Conservation (phyloP, 1,284 basidiomycete genomes). For the Rhodotorula sp. region DNA sequence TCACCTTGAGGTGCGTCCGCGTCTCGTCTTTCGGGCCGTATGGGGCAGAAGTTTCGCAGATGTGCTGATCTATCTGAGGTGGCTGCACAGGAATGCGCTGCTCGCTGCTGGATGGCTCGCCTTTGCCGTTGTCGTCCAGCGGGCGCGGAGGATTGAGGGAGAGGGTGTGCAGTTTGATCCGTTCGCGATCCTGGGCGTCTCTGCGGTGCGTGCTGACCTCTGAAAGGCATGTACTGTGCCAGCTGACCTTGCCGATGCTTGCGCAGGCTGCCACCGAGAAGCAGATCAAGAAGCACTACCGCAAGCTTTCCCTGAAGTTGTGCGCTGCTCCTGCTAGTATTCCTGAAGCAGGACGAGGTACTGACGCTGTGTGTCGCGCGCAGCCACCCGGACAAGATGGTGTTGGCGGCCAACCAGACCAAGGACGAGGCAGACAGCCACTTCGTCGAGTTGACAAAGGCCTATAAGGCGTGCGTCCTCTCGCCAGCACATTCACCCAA, state of each 20-base stretch:
- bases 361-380: neutral
- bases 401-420: conserved; percentile 73
- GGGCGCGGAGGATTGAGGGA: conserved; percentile 33
- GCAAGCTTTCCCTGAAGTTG: conserved; percentile 87
- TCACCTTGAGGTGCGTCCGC: conserved; percentile 18
- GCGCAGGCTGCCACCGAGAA: conserved; percentile 70
- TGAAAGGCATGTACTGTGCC: too few species aligned
- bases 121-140: conserved; percentile 46
- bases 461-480: conserved; percentile 80
- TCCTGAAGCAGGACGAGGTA: rapidly evolving
- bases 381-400: conserved; percentile 97
- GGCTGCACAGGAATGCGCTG: conserved; percentile 29
- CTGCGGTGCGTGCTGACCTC: conserved; percentile 53
- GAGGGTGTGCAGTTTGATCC: conserved; percentile 85
- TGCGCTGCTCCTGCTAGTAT: conserved; percentile 51
- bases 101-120: conserved; percentile 51
- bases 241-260: neutral
- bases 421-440: conserved; percentile 81
- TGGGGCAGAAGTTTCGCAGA: neutral
- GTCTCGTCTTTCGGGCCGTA: neutral
- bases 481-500: neutral
- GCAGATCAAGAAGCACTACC: conserved; percentile 95
- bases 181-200: conserved; percentile 87
- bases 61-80: neutral
- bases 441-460: conserved; percentile 94